Base-by-base conservation (phyloP, 176 grass and related monocot species). In the Ensete ventricosum region DNA sequence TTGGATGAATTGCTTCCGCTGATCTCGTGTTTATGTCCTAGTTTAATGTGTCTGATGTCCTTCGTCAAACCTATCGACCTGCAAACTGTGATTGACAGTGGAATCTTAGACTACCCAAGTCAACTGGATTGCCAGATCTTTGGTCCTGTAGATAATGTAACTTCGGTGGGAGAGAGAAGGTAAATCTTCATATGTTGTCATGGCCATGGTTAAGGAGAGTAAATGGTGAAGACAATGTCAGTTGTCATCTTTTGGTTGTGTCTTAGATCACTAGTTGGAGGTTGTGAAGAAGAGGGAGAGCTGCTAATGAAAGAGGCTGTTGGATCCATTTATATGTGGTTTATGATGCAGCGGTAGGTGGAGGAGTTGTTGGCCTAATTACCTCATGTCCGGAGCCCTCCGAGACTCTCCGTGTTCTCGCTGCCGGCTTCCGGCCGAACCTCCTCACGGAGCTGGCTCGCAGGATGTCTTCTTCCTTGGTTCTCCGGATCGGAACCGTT, bases 401-500 rank as follows among this genome's bases (percentile, higher is more conserved):
- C 1, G 58, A 9, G 43, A 19, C 52, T 54, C 9, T 2, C 8
- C 14, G 9, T 48, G 4, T 9, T 19, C 16, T 67, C 3, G 50
- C 24, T 9, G 49, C 52, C 16, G 16, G 23, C 65, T 79, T 70
- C 5, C 17, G 70, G 14, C 65, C 65, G 27, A 79, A 79, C 14
- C 64, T 53, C 16, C 10, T 34, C 52, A 49, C 10, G 10, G 77
- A 70, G 50, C 52, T 54, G 0, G 77, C 77, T 55, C 77, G 64
- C 24, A 79, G 49, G 17, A 70, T 27, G 53, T 79, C 77, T 11
- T 70, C 62, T 9, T 54, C 52, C 11, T 16, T 79, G 52, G 52
- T 79, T 21, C 77, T 69, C 24, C 77, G 21, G 24, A 79, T 69
- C 25, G 77, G 53, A 1, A 79, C 65, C 7, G 64, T 79, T 52